Base-by-base conservation (phyloP, 352 stramenopile genomes). In the Globisporangium heterothallicum region DNA sequence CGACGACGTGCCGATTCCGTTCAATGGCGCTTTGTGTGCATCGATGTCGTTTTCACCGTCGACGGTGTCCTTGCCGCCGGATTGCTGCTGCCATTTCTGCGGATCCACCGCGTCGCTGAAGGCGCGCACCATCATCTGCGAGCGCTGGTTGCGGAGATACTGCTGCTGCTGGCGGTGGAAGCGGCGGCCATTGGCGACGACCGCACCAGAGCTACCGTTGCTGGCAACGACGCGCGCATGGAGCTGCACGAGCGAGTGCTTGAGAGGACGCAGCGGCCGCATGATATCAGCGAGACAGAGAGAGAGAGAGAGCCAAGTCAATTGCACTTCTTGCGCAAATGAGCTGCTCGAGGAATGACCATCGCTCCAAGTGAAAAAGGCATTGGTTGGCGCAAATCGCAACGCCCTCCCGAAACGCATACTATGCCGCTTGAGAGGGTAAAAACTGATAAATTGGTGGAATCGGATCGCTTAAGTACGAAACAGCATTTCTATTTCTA, bases 71-170 rank as follows among this genome's bases (percentile, higher is more conserved):
- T 26, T 29, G 12, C 36, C 30, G 26, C 13, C 32, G 0, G 52
- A 36, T n/a, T 59, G 47, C 47, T 42, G 42, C 36, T 57, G 47
- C 42, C 47, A 47, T 43, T 61, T 60, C 21, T 48, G 45, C 26
- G 58, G 58, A 51, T 76, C 64, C 10, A 49, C 53, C 21, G 64
- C 53, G 43, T 83, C 68, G 36, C 66, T 78, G 56, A 85, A 81
- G 36, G 61, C 66, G 24, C 72, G 71, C 5, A 47, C 38, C 0
- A 86, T 40, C 29, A 83, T 52, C 21, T 71, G 63, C 34, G 60
- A 49, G 44, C 56, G 55, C 46, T 70, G 50, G 3, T 59, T 45
- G 22, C 43, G 59, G 21, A 32, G 16, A 6, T 44, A 30, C 21
- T 59, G 53, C 14, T 61, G 54, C 47, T 61, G 54, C 35, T 57